phyloP scores from a whole-genome alignment of 805 yeast genomes.

The Wickerhamiella kurtzmanii region DNA sequence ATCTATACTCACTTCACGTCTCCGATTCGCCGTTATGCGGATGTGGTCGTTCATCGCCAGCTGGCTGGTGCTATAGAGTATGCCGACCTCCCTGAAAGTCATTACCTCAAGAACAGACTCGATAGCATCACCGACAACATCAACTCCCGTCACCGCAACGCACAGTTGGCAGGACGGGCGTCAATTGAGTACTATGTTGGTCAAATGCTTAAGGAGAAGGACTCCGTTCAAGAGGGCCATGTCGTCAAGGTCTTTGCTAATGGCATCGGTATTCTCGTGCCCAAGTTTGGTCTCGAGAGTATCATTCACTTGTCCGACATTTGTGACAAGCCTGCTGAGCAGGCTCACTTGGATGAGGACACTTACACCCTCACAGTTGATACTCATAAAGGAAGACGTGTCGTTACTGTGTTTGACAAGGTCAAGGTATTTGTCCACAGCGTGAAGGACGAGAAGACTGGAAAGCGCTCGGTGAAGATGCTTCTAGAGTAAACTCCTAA shows the following conservation, averaged over 20 bases:
- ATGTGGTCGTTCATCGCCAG: constrained; percentile 93
- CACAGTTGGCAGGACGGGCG: constrained; percentile 98
- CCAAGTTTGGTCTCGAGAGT: constrained; percentile 92
- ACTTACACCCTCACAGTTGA: constrained; percentile 51
- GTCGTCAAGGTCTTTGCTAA: constrained; percentile 85
- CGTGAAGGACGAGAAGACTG: constrained; percentile 71
- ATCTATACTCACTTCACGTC: constrained; percentile 97
- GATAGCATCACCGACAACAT: constrained; percentile 78
- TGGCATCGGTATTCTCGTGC: constrained; percentile 89
- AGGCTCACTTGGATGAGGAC: constrained; percentile 51
- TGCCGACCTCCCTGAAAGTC: constrained; percentile 66
- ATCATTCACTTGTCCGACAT: constrained; percentile 69
- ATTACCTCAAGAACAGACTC: constrained; percentile 82
- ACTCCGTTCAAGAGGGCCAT: constrained; percentile 73
- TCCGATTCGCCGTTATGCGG: constrained; percentile 96
- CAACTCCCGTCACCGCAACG: constrained; percentile 89
- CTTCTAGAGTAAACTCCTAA: constrained; percentile 15
- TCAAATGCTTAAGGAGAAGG: constrained; percentile 83
- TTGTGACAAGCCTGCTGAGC: constrained; percentile 38
- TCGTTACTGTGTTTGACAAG: constrained; percentile 66
- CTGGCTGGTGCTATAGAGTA: constrained; percentile 96
- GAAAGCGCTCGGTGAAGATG: constrained; percentile 83
- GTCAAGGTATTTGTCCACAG: constrained; percentile 74
- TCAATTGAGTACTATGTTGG: constrained; percentile 97
- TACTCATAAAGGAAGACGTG: constrained; percentile 32